Percentiles rank a stretch among this genome's conserved stretches.
Evolutionary conservation across 192 early-diverging fungal species (phyloP).

Genomic region (Mortierella claussenii): DNA sequence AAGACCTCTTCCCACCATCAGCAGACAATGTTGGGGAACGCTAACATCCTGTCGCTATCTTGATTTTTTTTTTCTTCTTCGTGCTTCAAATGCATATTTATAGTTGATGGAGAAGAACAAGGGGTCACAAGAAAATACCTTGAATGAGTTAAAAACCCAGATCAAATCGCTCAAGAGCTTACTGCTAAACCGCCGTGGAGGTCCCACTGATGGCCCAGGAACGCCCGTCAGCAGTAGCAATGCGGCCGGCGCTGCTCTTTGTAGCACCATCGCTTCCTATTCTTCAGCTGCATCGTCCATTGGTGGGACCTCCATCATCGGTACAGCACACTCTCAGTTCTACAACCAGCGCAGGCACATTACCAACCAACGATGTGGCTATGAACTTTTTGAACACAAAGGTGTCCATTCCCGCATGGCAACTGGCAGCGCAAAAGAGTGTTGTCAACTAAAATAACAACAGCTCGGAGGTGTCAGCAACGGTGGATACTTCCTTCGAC

Average conservation of each 20-base stretch:
- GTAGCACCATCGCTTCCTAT: conserved; percentile 33
- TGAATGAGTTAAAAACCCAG: conserved; percentile 90
- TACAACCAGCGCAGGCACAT: no score
- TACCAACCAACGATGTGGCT: background rate
- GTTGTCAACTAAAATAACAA: background rate
- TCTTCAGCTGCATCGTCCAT: conserved; percentile 1
- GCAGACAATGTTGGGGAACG: no score
- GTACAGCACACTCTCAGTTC: no score
- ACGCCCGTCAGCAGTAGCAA: background rate
- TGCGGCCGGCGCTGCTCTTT: conserved; percentile 38
- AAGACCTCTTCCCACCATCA: no score
- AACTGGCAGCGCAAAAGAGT: conserved; percentile 57
- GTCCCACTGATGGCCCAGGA: background rate
- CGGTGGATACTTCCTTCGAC: background rate
- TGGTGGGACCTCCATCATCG: background rate
- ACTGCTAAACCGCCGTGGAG: conserved; percentile 79
- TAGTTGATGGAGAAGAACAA: conserved; percentile 77
- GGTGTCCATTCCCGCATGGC: conserved; percentile 70
- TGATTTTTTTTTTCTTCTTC: background rate
- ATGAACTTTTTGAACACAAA: conserved; percentile 41
- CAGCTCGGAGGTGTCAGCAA: background rate
- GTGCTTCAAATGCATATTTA: background rate
- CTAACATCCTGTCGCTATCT: no score
- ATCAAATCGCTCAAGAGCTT: conserved; percentile 92
- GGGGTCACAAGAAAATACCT: conserved; percentile 67